Base-by-base conservation (phyloP, 441 rosid genomes). In the Aquilaria agallochum region DNA sequence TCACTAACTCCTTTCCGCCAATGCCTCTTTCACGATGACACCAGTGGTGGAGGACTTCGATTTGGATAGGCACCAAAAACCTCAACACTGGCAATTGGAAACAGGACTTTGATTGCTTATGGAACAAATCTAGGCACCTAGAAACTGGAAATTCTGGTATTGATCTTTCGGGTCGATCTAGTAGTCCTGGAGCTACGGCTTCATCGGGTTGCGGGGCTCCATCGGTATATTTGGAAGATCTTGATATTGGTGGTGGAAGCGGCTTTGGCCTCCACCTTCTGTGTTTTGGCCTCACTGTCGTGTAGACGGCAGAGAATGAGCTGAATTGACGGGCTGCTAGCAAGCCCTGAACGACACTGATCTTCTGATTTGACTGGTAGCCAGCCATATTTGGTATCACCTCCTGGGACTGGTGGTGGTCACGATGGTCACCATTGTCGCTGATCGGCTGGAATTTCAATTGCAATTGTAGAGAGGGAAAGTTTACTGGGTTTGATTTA, bases 151-250 rank as follows among this genome's bases (percentile, higher is more conserved):
- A 20, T 20, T 20, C 27, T 20, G 27, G 27, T 20, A 20, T 20
- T 20, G 27, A 31, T 88, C 83, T 69, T 78, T 88, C 32, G 92
- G 90, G 74, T 92, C 83, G 76, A 95, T 86, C 65, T 82, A 11
- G 81, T 71, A 95, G 63, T 85, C 83, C 45, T 83, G 60, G 32
- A 95, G 96, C 59, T 73, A 14, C 30, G 99, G 97, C 51, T 92
- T 92, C 40, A 85, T 53, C 0, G 97, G 89, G 58, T 74, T 81
- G 60, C 95, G 0, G 99, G 98, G 67, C 75, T 88, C 97, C 98
- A 92, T 11, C 99, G 80, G 68, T 92, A 95, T 77, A 95, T 92
- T 80, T 89, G 91, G 66, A 95, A 95, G 9, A 88, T 86, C 77
- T 88, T 95, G 53, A 78, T 13, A 31, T 70, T 76, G 33, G 77